Evolutionary conservation across 2,329 filamentous ascomycete genomes (phyloP).

Genomic region (Xenoacremonium recifei): DNA sequence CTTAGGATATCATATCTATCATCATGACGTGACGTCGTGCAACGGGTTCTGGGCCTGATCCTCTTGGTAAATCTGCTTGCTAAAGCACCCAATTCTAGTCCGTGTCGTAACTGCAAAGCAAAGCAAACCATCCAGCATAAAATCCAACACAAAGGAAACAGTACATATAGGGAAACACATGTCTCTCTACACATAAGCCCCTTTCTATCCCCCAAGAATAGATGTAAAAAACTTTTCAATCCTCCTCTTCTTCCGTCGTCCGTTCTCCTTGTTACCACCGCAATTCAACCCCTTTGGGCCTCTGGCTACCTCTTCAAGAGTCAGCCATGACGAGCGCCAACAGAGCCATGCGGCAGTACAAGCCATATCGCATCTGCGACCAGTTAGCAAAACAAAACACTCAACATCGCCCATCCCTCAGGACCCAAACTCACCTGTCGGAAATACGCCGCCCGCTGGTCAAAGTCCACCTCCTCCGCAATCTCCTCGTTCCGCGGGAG

Average conservation of each 20-base stretch:
- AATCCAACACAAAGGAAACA: too few relatives aligned
- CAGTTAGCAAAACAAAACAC: too few relatives aligned
- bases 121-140: background rate
- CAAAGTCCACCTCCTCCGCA: constrained; percentile 93
- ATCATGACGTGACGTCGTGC: background rate
- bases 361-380: constrained; percentile 87
- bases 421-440: constrained; percentile 75
- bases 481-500: constrained; percentile 92
- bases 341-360: constrained; percentile 97
- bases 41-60: background rate
- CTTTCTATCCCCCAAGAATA: too few relatives aligned
- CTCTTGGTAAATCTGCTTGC: background rate
- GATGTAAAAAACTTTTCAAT: background rate
- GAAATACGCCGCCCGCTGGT: constrained; percentile 96
- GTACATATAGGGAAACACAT: too few relatives aligned
- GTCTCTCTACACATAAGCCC: too few relatives aligned
- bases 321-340: constrained; percentile 81
- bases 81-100: background rate
- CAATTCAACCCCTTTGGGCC: constrained; percentile 2
- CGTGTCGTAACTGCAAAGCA: background rate
- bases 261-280: too few relatives aligned
- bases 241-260: too few relatives aligned
- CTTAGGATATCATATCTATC: background rate
- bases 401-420: background rate
- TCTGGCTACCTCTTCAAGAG: too few relatives aligned